phyloP scores from a whole-genome alignment of 768 basidiomycete genomes.

The Rossbeevera mucosa region DNA sequence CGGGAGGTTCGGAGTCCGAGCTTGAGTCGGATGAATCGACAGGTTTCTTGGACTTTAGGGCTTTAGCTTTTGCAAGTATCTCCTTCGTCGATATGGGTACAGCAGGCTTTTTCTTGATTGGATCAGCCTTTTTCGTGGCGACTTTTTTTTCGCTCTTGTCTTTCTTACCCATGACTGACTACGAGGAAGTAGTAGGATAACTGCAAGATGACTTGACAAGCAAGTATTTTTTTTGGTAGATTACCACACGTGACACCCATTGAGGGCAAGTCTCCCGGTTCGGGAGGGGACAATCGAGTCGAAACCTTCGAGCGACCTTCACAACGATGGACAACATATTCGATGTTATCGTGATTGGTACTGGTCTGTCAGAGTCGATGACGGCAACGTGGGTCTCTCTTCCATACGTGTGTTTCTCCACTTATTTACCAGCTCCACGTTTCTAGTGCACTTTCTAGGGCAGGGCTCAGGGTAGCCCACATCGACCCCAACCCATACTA shows the following conservation, averaged over 20 bases:
- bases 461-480: conserved; percentile 84
- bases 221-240: conserved; percentile 15
- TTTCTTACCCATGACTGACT: conserved; percentile 36
- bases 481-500: conserved; percentile 83
- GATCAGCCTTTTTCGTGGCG: conserved; percentile 32
- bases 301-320: not conserved
- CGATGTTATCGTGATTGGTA: conserved; percentile 68
- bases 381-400: conserved; percentile 69
- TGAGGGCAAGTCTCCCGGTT: conserved; percentile 22
- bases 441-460: conserved; percentile 79
- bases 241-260: conserved; percentile 21
- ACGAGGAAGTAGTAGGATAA: not conserved
- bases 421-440: not conserved
- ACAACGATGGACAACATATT: conserved; percentile 41
- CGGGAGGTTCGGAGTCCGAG: not conserved
- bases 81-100: conserved; percentile 38
- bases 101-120: conserved; percentile 18
- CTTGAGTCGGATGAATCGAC: not conserved
- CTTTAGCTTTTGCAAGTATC: conserved; percentile 38
- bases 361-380: conserved; percentile 83
- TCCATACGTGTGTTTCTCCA: not conserved
- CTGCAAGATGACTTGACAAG: not conserved
- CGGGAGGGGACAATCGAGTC: not conserved
- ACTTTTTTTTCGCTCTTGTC: conserved; percentile 35
- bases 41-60: conserved; percentile 15